phyloP scores from a whole-genome alignment of 805 yeast genomes.

The Wickerhamia fluorescens region DNA sequence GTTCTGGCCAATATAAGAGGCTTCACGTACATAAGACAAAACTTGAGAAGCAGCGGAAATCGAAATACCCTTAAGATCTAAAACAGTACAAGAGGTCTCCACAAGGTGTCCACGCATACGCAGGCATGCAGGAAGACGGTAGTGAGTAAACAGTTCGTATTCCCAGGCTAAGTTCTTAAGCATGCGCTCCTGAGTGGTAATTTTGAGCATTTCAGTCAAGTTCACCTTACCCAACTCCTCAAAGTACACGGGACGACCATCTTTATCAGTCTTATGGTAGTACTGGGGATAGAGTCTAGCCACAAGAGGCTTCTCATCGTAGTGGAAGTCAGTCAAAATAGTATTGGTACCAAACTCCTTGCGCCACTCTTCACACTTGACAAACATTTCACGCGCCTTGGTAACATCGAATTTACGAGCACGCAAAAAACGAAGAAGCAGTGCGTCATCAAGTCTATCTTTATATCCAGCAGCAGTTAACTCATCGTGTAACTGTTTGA shows the following conservation, averaged over 20 bases:
- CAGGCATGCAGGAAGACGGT: slow-evolving; percentile 91
- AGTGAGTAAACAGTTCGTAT: slow-evolving; percentile 80
- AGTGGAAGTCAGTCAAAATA: slow-evolving; percentile 79
- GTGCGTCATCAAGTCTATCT: slow-evolving; percentile 82
- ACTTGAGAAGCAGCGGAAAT: slow-evolving; percentile 80
- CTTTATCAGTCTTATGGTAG: slow-evolving; percentile 94
- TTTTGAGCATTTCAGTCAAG: slow-evolving; percentile 82
- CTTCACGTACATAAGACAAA: slow-evolving; percentile 81
- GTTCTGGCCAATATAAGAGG: slow-evolving; percentile 91
- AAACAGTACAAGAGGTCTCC: slow-evolving; percentile 93
- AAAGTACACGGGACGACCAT: slow-evolving; percentile 92
- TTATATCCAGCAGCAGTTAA: slow-evolving; percentile 60
- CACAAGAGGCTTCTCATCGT: slow-evolving; percentile 86
- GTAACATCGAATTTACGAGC: slow-evolving; percentile 90
- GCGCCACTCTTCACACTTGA: slow-evolving; percentile 89
- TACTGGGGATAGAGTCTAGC: slow-evolving; percentile 92
- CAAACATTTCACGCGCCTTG: slow-evolving; percentile 76
- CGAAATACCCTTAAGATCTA: slow-evolving; percentile 93
- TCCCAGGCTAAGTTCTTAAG: slow-evolving; percentile 94
- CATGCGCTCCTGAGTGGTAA: slow-evolving; percentile 95
- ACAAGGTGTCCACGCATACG: slow-evolving; percentile 70
- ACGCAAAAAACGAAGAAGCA: slow-evolving; percentile 77
- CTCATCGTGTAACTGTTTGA: slow-evolving; percentile 51
- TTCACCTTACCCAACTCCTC: slow-evolving; percentile 93
- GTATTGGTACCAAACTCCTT: slow-evolving; percentile 79